phyloP scores from a whole-genome alignment of 75 land plant genomes.

The Cryptomeria japonica region DNA sequence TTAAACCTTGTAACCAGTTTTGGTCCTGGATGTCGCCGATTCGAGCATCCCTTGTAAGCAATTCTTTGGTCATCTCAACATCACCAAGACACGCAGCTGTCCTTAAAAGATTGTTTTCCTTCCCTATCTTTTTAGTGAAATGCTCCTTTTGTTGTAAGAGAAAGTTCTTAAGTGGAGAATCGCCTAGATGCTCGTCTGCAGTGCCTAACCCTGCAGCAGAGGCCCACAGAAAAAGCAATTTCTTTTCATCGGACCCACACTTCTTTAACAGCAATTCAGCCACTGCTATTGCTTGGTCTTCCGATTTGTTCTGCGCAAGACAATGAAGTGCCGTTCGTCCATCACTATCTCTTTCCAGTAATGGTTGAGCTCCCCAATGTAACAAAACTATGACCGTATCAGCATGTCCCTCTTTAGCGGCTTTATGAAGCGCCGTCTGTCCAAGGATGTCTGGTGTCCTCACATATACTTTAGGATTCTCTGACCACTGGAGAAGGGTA shows the following conservation, averaged over 20 bases:
- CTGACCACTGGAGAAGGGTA: not conserved
- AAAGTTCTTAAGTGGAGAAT: not conserved
- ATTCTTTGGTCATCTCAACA: not conserved
- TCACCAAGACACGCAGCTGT: not conserved
- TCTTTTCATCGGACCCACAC: too few relatives aligned
- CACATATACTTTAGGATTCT: not conserved
- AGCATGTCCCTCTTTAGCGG: not conserved
- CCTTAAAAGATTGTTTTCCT: too few relatives aligned
- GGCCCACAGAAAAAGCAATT: too few relatives aligned
- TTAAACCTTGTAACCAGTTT: not conserved
- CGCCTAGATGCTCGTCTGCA: not conserved
- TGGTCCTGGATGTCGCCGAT: not conserved
- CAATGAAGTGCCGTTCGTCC: not conserved
- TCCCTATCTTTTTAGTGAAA: not conserved
- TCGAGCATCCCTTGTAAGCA: not conserved
- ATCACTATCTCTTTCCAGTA: not conserved
- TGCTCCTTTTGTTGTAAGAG: not conserved
- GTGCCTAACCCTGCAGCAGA: too few relatives aligned
- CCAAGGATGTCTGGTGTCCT: not conserved
- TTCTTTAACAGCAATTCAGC: not conserved
- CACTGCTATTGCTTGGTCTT: not conserved
- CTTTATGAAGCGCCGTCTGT: not conserved
- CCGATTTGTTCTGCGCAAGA: not conserved
- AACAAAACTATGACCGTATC: not conserved
- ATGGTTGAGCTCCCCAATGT: not conserved